Conservation (phyloP, 495 filamentous ascomycete species). For the Penicillium soppii region DNA sequence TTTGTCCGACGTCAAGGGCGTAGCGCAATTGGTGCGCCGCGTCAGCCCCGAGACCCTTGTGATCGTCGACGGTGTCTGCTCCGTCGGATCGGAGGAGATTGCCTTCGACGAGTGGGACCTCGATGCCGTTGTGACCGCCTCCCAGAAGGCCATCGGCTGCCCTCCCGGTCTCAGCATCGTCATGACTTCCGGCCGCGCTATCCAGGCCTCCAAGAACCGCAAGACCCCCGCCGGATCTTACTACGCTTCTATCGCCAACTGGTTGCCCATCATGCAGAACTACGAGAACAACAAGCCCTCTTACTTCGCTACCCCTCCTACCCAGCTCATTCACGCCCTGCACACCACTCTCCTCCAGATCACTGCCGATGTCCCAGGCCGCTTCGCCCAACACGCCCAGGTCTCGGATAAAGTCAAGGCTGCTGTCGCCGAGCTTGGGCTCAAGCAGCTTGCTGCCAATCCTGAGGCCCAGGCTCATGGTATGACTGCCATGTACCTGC, state of each 20-base stretch:
- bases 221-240: conserved; percentile 80
- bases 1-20: conserved; percentile 79
- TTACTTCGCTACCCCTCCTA: conserved; percentile 95
- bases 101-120: conserved; percentile 92
- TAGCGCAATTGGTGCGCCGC: conserved; percentile 76
- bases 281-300: conserved; percentile 96
- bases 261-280: conserved; percentile 98
- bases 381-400: conserved; percentile 75
- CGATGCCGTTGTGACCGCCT: conserved; percentile 90
- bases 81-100: conserved; percentile 93
- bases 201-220: conserved; percentile 74
- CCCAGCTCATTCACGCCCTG: conserved; percentile 90
- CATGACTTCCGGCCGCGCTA: conserved; percentile 88
- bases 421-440: conserved; percentile 70
- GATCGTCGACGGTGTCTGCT: conserved; percentile 94
- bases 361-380: conserved; percentile 65
- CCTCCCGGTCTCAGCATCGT: conserved; percentile 91
- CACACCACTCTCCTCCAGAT: conserved; percentile 92
- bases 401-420: conserved; percentile 82
- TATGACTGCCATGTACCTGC: conserved; percentile 97
- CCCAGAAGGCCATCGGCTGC: conserved; percentile 94
- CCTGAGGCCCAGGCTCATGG: conserved; percentile 90
- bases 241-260: conserved; percentile 95
- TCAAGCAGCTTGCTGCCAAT: conserved; percentile 80
- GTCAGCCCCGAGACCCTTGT: conserved; percentile 89